A percentile compares a stretch with the other conserved stretches of the same genome.
Conservation (phyloP, 2,329 filamentous ascomycete species). For the Xylaria multiplex region DNA sequence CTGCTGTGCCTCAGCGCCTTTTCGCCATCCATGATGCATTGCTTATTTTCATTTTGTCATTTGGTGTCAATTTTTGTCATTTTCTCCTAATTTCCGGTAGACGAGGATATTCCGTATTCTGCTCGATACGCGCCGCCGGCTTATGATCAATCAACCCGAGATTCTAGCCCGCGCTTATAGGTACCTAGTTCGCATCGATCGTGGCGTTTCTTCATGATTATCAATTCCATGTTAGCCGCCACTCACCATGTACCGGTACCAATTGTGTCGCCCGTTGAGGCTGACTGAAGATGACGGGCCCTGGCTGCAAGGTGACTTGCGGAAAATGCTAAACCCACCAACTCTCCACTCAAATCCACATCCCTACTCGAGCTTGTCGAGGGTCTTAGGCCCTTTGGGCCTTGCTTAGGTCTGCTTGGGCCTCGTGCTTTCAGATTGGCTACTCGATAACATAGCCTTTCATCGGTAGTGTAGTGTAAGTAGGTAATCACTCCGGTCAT, state of each 20-base stretch:
- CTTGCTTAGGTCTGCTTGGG: constrained; percentile 18
- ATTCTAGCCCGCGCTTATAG: constrained; percentile 31
- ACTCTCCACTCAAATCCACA: constrained; percentile 37
- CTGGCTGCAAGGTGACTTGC: constrained; percentile 31
- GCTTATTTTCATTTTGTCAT: constrained; percentile 18
- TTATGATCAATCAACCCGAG: constrained; percentile 27
- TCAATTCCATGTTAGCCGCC: constrained; percentile 32
- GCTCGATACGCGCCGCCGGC: constrained; percentile 26
- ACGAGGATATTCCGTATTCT: constrained; percentile 16
- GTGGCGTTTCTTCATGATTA: constrained; percentile 30
- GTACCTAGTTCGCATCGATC: constrained; percentile 16
- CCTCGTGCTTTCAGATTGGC: constrained; percentile 33
- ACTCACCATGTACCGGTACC: constrained; percentile 23
- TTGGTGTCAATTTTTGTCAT: constrained; percentile 3
- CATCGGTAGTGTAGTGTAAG: constrained; percentile 22
- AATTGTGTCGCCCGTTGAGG: constrained; percentile 31
- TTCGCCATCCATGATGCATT: constrained; percentile 20
- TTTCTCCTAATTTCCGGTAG: constrained; percentile 14
- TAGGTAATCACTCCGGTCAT: constrained; percentile 25
- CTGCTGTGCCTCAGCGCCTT: constrained; percentile 16
- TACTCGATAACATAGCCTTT: constrained; percentile 22
- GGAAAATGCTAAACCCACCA: constrained; percentile 31
- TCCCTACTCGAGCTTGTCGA: constrained; percentile 35
- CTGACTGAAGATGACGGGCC: constrained; percentile 35
- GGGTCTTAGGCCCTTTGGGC: constrained; percentile 12